Evolutionary conservation across 129 eudicot genomes (phyloP), one percentile per base, ranked within the genome.

Genomic region (Deinandra increscens): DNA sequence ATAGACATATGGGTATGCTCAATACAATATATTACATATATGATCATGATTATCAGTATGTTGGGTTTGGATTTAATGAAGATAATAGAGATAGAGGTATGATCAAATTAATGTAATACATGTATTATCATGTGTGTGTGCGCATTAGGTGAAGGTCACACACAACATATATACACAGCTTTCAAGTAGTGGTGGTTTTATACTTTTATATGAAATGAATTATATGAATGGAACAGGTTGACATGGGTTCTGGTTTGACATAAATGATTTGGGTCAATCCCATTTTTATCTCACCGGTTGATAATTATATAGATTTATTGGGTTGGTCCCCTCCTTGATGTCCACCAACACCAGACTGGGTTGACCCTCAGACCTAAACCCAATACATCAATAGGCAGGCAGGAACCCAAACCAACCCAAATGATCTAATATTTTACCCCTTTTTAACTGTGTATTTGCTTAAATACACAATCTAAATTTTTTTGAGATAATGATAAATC

Each of bases 101-200:
- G 75, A 29, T 76, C 69, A 76, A 56, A 76, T 76, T 20, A 76
- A 76, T 76, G 80, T 68, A 33, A 55, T 75, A 68, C 39, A 75
- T 75, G 74, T 33, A 75, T 72, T 53, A 76, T 68, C 62, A 66
- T 66, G 51, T 66, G 68, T 59, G 69, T 34, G 71, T 23, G 79
- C 14, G 73, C 66, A 75, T 75, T 75, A 75, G 79, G 79, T 61
- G 81, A 77, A 69, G 76, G 81, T 77, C 81, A 49, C 62, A 62
- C 20, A 69, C 56, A 37, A n/a, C n/a, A n/a, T n/a, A n/a, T n/a
- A n/a, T n/a, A 60, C 70, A 61, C 80, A 69, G 81, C 64, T 76
- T 14, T 76, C 80, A 75, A 45, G 22, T 68, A 75, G 69, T 69
- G 42, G 80, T 75, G 46, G 64, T 60, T 60, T n/a, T n/a, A n/a